Base-by-base conservation (phyloP, 2,329 filamentous ascomycete genomes). In the Penicillium aurantiogriseum region DNA sequence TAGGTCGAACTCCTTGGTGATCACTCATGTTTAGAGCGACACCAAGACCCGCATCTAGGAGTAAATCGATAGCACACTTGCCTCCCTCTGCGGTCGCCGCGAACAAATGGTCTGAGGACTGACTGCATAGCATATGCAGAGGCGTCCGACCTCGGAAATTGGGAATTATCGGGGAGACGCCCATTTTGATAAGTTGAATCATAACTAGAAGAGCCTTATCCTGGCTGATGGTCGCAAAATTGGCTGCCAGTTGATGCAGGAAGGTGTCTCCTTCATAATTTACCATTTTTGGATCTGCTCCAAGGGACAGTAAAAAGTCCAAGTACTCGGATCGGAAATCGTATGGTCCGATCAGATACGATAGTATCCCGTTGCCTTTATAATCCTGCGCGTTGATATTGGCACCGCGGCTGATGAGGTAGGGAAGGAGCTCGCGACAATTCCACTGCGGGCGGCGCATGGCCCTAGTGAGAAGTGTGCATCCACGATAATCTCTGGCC, bases 331-430 rank as follows among this genome's bases (percentile, higher is more conserved):
- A 19, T 11, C 44, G 4, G 8, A 50, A 51, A 8, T 45, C 17
- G 1, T 45, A 39, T 11, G 49, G 49, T 15, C 53, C 11, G 27
- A 59, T 54, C 27, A 59, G 27, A 36, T 51, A 29, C 5, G 58
- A 57, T 15, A 65, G 21, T 6, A 57, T 43, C 3, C 60, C 54
- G 19, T 67, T 65, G 1, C 63, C 59, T 23, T 59, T 51, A 42
- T 64, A 57, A 29, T 65, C 58, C n/a, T 56, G 54, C 13, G 59
- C 50, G n/a, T 65, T 60, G 13, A 64, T 36, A 29, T 63, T 54
- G 10, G 59, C 58, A 10, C 63, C 61, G 3, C 58, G 50, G 3
- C 54, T 51, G 5, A 62, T 39, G 8, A 64, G 31, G 25, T n/a
- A n/a, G 39, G 49, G 25, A 15, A 56, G 13, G 3, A 53, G 23